These are phyloP conservation scores for Emergomyces pasteurianus DNA, from an alignment of 2,329 filamentous ascomycete genomes.

Conservation along the genomic window DNA sequence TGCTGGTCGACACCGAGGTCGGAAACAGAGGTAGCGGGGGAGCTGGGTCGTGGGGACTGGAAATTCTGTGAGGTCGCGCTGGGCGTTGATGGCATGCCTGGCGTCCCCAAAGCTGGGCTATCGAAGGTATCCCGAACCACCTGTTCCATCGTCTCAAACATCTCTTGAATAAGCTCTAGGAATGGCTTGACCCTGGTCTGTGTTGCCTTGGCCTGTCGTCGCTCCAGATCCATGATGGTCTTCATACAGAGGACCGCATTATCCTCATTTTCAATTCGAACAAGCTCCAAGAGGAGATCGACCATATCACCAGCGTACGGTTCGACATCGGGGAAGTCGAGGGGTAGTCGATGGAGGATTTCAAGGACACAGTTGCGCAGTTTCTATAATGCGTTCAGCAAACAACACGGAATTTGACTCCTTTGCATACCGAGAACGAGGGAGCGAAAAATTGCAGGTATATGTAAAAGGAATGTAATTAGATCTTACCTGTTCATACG, in stretches of 20 bases:
- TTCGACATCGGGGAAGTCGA: slow-evolving; percentile 68
- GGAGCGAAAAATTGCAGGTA: background rate
- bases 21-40: slow-evolving; percentile 68
- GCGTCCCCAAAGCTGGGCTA: slow-evolving; percentile 45
- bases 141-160: slow-evolving; percentile 89
- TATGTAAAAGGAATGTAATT: background rate
- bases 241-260: slow-evolving; percentile 98
- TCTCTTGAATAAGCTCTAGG: slow-evolving; percentile 80
- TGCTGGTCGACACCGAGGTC: slow-evolving; percentile 78
- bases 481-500: slow-evolving; percentile 64
- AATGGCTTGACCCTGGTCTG: slow-evolving; percentile 77
- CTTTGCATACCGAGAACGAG: background rate
- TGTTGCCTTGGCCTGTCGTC: slow-evolving; percentile 78
- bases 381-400: slow-evolving; percentile 43
- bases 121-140: slow-evolving; percentile 95
- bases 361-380: slow-evolving; percentile 88
- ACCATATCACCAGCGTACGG: slow-evolving; percentile 80
- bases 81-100: slow-evolving; percentile 42
- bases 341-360: slow-evolving; percentile 78
- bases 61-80: slow-evolving; percentile 51
- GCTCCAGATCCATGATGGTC: slow-evolving; percentile 91
- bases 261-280: slow-evolving; percentile 90
- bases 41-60: slow-evolving; percentile 79
- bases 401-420: background rate
- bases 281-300: slow-evolving; percentile 77